Evolutionary conservation across 257 asterid genomes (phyloP), one percentile per base, ranked within the genome.

Genomic region (Solanum tarapatanum): DNA sequence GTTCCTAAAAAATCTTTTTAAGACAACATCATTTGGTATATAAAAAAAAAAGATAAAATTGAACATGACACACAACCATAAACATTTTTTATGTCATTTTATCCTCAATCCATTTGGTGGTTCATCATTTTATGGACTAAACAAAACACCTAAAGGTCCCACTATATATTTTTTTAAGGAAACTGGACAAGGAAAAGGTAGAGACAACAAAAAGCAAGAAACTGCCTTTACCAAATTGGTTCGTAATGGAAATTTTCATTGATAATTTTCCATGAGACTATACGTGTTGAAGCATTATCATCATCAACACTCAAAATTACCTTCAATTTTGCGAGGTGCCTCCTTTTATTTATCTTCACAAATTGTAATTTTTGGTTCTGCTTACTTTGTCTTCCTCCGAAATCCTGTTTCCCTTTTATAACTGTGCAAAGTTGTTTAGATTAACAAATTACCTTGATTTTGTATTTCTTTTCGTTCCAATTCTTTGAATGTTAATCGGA

Each of bases 221-320:
- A 69, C 83, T 39, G 73, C 84, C 86, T 79, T 85, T 80, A 83
- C 26, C 87, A 41, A 70, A 55, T 74, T 36, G 30, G 30, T 21
- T 74, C 3, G n/a, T 24, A 6, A 83, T 55, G 39, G 30, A 32
- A 24, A 26, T 72, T 79, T 69, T 26, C 51, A 30, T 72, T 66
- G 16, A 28, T 30, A 62, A 55, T 83, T 82, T 37, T 73, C 43
- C 30, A 55, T 30, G 85, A 64, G 87, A 87, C 82, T 86, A 4
- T 89, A 88, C 87, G 87, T 86, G 89, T 73, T 69, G 28, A 84
- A 83, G 88, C 86, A 28, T 28, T 76, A 51, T 90, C 90, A 48
- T 86, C 87, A 24, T 48, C 30, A 17, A 48, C 28, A 48, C 83
- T 8, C 24, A 80, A 45, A 16, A 26, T 8, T 43, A 4, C 17